Evolutionary conservation across 116 monocot species (phyloP).

Genomic region (Posidonia oceanica): DNA sequence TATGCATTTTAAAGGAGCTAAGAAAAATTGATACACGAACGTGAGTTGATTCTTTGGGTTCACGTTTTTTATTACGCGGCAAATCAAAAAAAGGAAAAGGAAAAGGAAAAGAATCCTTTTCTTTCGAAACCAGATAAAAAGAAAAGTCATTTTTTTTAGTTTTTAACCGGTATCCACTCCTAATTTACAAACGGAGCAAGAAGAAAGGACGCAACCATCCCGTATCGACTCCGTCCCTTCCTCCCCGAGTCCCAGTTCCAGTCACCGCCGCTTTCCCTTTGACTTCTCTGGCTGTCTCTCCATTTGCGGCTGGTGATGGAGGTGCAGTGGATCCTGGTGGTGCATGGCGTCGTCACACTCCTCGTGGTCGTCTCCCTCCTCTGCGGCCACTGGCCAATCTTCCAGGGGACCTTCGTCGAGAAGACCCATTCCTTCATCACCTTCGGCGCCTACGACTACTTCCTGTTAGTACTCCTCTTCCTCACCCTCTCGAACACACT

Average conservation of each 20-base stretch:
- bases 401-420: conserved; percentile 64
- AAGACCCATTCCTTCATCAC: conserved; percentile 74
- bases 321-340: conserved; percentile 61
- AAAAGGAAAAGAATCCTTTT: too few species aligned
- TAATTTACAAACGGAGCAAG: too few species aligned
- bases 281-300: neutral
- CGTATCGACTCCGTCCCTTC: too few species aligned
- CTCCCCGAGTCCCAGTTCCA: neutral
- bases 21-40: too few species aligned
- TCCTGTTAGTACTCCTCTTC: conserved; percentile 28
- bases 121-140: too few species aligned
- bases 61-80: too few species aligned
- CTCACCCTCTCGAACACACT: neutral
- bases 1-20: too few species aligned
- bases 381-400: conserved; percentile 95
- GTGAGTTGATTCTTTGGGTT: too few species aligned
- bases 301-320: conserved; percentile 15
- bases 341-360: conserved; percentile 44
- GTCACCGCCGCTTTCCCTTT: neutral
- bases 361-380: conserved; percentile 66
- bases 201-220: too few species aligned
- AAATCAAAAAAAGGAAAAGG: too few species aligned
- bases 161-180: too few species aligned
- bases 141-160: too few species aligned
- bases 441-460: conserved; percentile 78